Evolutionary conservation across 2,329 filamentous ascomycete genomes (phyloP), one percentile per base, ranked within the genome.

Genomic region (Alternaria gaisen): DNA sequence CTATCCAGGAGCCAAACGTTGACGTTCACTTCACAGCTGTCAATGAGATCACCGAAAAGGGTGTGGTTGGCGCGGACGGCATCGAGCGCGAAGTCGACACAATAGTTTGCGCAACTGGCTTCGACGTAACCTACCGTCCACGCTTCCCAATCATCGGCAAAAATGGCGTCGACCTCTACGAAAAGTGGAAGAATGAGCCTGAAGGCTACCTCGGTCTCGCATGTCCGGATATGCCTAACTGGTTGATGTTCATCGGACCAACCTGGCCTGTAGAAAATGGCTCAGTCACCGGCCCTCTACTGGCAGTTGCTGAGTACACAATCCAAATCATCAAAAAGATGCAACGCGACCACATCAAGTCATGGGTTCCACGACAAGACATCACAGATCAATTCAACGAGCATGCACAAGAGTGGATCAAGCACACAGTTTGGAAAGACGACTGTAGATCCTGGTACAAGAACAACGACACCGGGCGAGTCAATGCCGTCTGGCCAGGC

Each of bases 1-100:
- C 83, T 1, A 82, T 85, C 44, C 82, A 84, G 60, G 77, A 84
- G 55, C 73, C 77, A 8, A 85, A 85, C 53, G 82, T 85, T 2
- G 80, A 84, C 64, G 82, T 85, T 0, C 82, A 84, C 63, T 85
- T 84, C 65, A 81, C 82, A 2, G 74, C 79, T 2, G 82, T 84
- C 3, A 73, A 72, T 14, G 76, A 77, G 28, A 80, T 83, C 58
- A 84, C 83, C 0, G 78, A 82, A 60, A 79, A 80, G 4, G 82
- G 82, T 1, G 78, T 83, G 1, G 74, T 83, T 0, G 81, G 81
- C 11, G 75, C 67, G 6, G 79, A 84, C 50, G 82, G 82, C 9
- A 60, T 71, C 1, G 79, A 81, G 69, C 71, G 79, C 28, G 73
- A 79, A 53, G 74, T 77, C 8, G 81, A 83, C 63, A 81, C 79